A percentile compares a stretch with the other conserved stretches of the same genome.
Evolutionary conservation across 441 rosid genomes (phyloP).

Genomic region (Aleurites moluccanus): DNA sequence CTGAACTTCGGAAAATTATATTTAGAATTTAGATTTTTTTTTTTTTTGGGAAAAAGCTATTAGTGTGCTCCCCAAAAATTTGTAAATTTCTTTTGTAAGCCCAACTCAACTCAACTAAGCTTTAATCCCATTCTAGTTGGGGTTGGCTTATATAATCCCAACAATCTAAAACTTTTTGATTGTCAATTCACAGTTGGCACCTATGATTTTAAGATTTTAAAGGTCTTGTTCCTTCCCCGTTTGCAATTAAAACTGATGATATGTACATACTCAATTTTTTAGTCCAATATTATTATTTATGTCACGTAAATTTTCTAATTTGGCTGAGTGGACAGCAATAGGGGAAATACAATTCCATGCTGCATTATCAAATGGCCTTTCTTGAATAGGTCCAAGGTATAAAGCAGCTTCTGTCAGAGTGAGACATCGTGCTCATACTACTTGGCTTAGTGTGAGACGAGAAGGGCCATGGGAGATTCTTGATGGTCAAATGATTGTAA

Average conservation of each 20-base stretch:
- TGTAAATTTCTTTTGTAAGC: background rate
- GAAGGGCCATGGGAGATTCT: slow-evolving; percentile 62
- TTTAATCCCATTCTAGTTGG: background rate
- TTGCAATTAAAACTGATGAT: background rate
- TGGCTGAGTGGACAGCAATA: slow-evolving; percentile 43
- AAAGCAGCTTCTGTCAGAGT: slow-evolving; percentile 58
- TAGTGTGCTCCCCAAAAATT: background rate
- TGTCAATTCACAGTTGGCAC: background rate
- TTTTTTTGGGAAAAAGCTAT: background rate
- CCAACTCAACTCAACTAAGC: background rate
- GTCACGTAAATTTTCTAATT: slow-evolving; percentile 4
- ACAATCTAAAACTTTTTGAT: background rate
- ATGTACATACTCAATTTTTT: background rate
- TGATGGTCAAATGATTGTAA: slow-evolving; percentile 58
- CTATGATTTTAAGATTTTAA: slow-evolving; percentile 1
- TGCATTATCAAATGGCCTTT: slow-evolving; percentile 61
- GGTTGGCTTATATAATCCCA: background rate
- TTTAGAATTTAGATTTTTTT: background rate
- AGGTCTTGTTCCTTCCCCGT: background rate
- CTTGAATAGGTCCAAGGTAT: slow-evolving; percentile 57
- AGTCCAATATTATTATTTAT: background rate
- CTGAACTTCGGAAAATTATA: background rate
- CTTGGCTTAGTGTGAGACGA: slow-evolving; percentile 73
- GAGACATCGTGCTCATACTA: slow-evolving; percentile 14
- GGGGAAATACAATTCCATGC: slow-evolving; percentile 66